Percentiles rank a stretch among this genome's conserved stretches.
These are phyloP conservation scores for Paramecium sonneborni DNA, from an alignment of 73 alveolate genomes.

Conservation along the genomic window DNA sequence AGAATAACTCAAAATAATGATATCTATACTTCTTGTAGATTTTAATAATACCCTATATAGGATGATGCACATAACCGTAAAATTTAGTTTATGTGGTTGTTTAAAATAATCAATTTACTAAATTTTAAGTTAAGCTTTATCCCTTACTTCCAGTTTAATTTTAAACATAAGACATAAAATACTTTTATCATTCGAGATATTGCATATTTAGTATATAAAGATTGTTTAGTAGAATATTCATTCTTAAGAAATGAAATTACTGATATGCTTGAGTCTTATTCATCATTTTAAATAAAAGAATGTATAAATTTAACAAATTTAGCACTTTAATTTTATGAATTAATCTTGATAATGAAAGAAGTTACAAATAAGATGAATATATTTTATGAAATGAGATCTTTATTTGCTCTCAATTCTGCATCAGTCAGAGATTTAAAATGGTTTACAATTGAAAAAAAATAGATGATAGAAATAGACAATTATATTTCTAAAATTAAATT, in stretches of 20 bases:
- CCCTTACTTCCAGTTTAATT: not conserved
- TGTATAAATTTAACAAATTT: not conserved
- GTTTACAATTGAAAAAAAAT: conserved; percentile 6
- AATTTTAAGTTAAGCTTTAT: conserved; percentile 9
- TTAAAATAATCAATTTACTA: conserved; percentile 30
- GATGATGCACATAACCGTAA: conserved; percentile 26
- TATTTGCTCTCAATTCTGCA: conserved; percentile 30
- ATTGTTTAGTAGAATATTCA: conserved; percentile 17
- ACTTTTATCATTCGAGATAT: conserved; percentile 32
- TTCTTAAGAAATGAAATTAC: conserved; percentile 15
- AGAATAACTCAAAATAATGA: not conserved
- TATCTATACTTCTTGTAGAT: conserved; percentile 13
- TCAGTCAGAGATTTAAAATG: conserved; percentile 42
- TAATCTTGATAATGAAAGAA: not conserved
- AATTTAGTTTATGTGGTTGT: conserved; percentile 13
- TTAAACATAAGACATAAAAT: not conserved
- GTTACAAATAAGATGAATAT: not conserved
- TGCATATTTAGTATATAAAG: not conserved
- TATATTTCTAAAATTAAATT: conserved; percentile 12
- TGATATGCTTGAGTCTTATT: conserved; percentile 28
- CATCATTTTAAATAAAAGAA: conserved; percentile 10
- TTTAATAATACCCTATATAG: not conserved
- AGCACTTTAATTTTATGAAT: conserved; percentile 23
- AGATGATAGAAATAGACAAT: not conserved
- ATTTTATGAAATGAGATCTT: conserved; percentile 8